Evolutionary conservation across 2,329 filamentous ascomycete species (phyloP).

Genomic region (Aspergillus quadricinctus): DNA sequence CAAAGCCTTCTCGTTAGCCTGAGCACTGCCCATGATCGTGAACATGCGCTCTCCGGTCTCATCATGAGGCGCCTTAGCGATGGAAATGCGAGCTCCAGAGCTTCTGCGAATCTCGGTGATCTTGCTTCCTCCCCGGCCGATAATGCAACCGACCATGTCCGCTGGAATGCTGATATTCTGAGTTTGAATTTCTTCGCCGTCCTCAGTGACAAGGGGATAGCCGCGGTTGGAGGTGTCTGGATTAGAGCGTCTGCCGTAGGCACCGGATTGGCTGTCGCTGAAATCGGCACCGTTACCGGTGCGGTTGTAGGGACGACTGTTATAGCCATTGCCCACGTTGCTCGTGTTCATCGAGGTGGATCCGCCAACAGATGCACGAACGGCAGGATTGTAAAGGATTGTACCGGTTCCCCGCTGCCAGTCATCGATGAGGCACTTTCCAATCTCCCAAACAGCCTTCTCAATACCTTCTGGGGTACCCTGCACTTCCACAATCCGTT

Average conservation of each 20-base stretch:
- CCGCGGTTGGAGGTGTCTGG: slow-evolving; percentile 75
- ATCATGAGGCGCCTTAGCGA: slow-evolving; percentile 94
- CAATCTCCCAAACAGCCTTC: slow-evolving; percentile 96
- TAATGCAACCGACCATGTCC: slow-evolving; percentile 99
- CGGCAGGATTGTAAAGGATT: slow-evolving; percentile 93
- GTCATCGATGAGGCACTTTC: slow-evolving; percentile 96
- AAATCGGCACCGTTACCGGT: slow-evolving; percentile 98
- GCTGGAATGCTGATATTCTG: slow-evolving; percentile 99
- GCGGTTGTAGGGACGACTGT: slow-evolving; percentile 72
- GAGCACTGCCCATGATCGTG: slow-evolving; percentile 93
- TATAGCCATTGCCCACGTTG: slow-evolving; percentile 49
- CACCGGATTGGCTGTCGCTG: slow-evolving; percentile 66
- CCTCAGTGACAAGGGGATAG: slow-evolving; percentile 85
- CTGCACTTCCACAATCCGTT: slow-evolving; percentile 95
- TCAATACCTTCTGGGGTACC: slow-evolving; percentile 93
- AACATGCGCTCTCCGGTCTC: slow-evolving; percentile 99
- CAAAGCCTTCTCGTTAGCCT: slow-evolving; percentile 90
- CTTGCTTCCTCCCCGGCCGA: slow-evolving; percentile 90
- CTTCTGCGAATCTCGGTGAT: slow-evolving; percentile 98
- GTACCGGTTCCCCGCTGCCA: slow-evolving; percentile 96
- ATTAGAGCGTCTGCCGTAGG: slow-evolving; percentile 76
- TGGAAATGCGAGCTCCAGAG: slow-evolving; percentile 93
- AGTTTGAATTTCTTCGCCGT: slow-evolving; percentile 95
- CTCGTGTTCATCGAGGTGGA: slow-evolving; percentile 51
- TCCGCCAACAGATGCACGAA: slow-evolving; percentile 67